Evolutionary conservation across 2,329 filamentous ascomycete genomes (phyloP).

Genomic region (Epichloe aotearoae): DNA sequence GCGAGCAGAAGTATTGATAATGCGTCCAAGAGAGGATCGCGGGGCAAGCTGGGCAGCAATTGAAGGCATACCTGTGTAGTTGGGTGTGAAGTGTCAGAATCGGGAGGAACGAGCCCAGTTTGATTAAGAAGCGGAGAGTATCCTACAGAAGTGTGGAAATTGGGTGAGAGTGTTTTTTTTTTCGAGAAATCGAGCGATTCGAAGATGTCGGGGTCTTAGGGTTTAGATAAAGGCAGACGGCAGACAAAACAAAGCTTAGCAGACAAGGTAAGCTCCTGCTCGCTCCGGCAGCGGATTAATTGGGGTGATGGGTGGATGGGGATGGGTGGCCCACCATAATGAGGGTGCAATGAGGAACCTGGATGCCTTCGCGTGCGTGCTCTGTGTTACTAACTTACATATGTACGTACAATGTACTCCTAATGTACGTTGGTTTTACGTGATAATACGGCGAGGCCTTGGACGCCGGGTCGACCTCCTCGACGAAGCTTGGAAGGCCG

Average conservation of each 20-base stretch:
- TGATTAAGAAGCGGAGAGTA: background rate
- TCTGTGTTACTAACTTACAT: no score
- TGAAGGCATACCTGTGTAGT: constrained; percentile 15
- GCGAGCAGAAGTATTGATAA: constrained; percentile 3
- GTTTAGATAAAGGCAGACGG: background rate
- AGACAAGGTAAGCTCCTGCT: background rate
- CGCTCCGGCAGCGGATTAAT: background rate
- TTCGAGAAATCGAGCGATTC: no score
- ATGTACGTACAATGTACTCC: no score
- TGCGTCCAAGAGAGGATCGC: constrained; percentile 3
- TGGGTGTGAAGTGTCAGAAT: background rate
- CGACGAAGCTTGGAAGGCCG: no score
- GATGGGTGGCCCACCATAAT: background rate
- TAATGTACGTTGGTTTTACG: no score
- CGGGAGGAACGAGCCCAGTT: background rate
- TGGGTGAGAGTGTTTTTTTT: background rate
- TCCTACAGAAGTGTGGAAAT: background rate
- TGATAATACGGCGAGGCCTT: background rate
- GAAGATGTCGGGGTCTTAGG: no score
- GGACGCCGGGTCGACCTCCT: background rate
- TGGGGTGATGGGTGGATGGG: background rate
- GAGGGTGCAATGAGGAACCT: background rate
- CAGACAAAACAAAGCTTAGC: background rate
- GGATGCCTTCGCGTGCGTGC: background rate
- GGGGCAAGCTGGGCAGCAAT: constrained; percentile 8